phyloP scores from a whole-genome alignment of 2,329 filamentous ascomycete genomes.

The Fusarium lyarnte region DNA sequence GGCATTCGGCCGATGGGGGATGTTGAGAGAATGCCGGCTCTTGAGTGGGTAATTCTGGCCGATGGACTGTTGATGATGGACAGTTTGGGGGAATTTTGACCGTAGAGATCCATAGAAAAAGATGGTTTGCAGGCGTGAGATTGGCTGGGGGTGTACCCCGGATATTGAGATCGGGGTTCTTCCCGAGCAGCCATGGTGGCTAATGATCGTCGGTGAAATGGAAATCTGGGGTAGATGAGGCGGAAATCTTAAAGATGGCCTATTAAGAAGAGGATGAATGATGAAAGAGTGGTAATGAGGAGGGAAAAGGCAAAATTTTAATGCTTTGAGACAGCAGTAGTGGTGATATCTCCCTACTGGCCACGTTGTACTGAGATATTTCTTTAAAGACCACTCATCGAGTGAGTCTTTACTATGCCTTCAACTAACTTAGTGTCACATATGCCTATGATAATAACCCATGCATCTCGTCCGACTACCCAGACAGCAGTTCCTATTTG shows the following conservation, averaged over 20 bases:
- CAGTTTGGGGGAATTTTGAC: neutral
- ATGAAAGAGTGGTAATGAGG: neutral
- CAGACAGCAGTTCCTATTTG: rapidly evolving
- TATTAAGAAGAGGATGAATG: neutral
- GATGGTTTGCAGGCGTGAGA: neutral
- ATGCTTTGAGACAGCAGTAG: rapidly evolving
- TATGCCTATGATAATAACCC: too few species aligned
- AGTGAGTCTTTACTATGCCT: rapidly evolving
- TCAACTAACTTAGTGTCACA: neutral
- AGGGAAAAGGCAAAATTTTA: rapidly evolving
- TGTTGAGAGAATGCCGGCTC: constrained; percentile 27
- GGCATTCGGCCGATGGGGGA: constrained; percentile 30
- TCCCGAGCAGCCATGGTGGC: neutral
- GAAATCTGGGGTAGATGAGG: constrained; percentile 1
- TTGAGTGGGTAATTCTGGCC: constrained; percentile 17
- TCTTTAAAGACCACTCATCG: neutral
- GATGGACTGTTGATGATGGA: neutral
- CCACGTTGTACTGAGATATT: neutral
- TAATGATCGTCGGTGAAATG: neutral
- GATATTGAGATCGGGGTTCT: constrained; percentile 9
- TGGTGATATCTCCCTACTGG: rapidly evolving
- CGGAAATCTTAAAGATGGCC: neutral
- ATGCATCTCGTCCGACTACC: rapidly evolving
- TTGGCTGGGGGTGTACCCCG: neutral
- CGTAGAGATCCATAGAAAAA: neutral